Evolutionary conservation across 345 rosid genomes (phyloP).

Genomic region (Heritiera littoralis): DNA sequence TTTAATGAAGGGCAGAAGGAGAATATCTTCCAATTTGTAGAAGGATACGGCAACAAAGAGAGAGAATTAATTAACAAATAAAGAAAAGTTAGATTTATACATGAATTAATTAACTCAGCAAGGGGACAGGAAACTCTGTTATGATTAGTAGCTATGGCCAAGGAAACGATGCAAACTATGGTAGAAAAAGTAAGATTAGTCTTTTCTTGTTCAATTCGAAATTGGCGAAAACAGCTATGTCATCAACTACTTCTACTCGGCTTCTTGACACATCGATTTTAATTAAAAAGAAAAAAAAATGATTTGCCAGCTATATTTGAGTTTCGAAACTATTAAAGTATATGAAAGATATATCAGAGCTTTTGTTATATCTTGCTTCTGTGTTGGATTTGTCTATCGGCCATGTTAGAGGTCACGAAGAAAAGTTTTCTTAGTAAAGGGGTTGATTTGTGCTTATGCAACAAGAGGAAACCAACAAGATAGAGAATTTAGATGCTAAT

Average conservation of each 20-base stretch:
- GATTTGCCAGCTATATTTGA: not conserved
- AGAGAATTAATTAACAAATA: too few species aligned
- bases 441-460: not conserved
- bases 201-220: conserved; percentile 26
- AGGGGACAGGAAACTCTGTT: not conserved
- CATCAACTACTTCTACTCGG: not conserved
- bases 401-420: not conserved
- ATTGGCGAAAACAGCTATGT: conserved; percentile 29
- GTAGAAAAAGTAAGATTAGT: not conserved
- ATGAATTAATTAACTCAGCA: not conserved
- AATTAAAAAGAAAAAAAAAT: not conserved
- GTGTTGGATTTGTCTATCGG: not conserved
- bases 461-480: conserved; percentile 6
- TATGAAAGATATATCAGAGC: too few species aligned
- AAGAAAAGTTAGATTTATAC: not conserved
- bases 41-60: conserved; percentile 22
- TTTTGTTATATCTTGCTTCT: not conserved
- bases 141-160: not conserved
- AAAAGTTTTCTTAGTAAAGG: not conserved
- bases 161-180: conserved; percentile 22
- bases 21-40: conserved; percentile 1
- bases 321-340: too few species aligned
- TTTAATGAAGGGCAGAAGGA: not conserved
- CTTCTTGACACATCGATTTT: not conserved
- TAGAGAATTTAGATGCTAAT: not conserved